Base-by-base conservation (phyloP, 2,329 filamentous ascomycete genomes). In the Diaporthe batatas region DNA sequence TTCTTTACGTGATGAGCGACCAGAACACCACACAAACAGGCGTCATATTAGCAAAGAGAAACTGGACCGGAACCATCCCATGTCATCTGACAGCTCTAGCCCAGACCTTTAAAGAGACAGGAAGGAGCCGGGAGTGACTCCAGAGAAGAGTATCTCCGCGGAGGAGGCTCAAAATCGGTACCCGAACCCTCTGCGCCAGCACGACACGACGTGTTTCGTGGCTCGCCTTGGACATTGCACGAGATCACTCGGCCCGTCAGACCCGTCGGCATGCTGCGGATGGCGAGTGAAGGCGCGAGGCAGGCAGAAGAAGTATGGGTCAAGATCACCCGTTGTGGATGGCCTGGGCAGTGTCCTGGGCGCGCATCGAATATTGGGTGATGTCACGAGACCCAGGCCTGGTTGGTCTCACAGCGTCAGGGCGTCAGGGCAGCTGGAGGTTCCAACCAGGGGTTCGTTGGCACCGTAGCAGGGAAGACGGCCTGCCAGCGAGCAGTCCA, bases 1-100 rank as follows among this genome's bases (percentile, higher is more conserved):
- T 70, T 34, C 69, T 42, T 62, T 68, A 70, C 71, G 64, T 70
- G 47, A 64, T 70, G 49, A 51, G 49, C 11, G 68, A 70, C 57
- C 36, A 51, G 21, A 55, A 49, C 47, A 68, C 70, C 76, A 71
- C 68, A 72, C 72, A 51, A 74, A 74, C 47, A 64, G 39, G 72
- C 75, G 72, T 77, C 72, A 75, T 75, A 75, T 77, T 79, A 76
- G 75, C 76, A 79, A 79, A 78, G 70, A 79, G 75, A 77, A 78
- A 78, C 73, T 73, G 76, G 53, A 55, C 71, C 25, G 47, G 47
- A 44, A 53, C 53, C 32, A 36, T 49, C 32, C 53, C 55, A 39
- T 59, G 54, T 51, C 53, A 59, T 59, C 54, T 49, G 49, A 54
- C 44, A 29, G 62, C 32, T 29, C 2, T 67, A 67, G 62, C 32